Evolutionary conservation across 768 basidiomycete genomes (phyloP).

Genomic region (Rhizopogon salebrosus): DNA sequence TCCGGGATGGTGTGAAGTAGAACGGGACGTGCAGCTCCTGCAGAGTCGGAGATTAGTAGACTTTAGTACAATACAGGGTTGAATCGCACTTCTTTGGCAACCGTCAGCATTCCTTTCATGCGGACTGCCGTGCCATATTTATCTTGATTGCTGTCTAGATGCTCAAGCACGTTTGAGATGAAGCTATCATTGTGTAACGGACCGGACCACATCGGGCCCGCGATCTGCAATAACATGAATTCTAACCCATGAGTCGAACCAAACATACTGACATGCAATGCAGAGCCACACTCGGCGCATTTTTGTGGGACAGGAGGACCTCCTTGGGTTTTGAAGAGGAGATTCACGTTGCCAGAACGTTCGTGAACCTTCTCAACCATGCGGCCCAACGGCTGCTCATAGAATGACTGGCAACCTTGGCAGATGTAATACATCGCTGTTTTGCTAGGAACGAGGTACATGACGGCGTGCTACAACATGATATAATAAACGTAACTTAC

Average conservation of each 20-base stretch:
- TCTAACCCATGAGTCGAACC: not conserved
- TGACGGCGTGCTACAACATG: not conserved
- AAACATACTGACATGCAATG: constrained; percentile 58
- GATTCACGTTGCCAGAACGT: constrained; percentile 50
- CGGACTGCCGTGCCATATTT: constrained; percentile 75
- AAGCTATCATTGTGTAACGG: constrained; percentile 78
- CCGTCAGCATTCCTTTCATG: constrained; percentile 94
- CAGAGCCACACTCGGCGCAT: constrained; percentile 80
- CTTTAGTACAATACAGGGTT: not conserved
- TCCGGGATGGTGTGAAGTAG: constrained; percentile 80
- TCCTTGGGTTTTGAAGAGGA: constrained; percentile 63
- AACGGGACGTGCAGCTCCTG: constrained; percentile 78
- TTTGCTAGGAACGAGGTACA: constrained; percentile 48
- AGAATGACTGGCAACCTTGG: constrained; percentile 72
- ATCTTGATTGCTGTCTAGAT: constrained; percentile 56
- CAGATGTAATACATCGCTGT: constrained; percentile 85
- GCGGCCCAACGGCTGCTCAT: constrained; percentile 82
- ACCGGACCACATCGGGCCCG: constrained; percentile 97
- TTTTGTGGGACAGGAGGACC: constrained; percentile 62
- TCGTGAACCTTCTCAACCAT: constrained; percentile 57
- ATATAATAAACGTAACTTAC: constrained; percentile 39
- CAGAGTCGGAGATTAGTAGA: not conserved
- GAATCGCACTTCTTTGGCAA: constrained; percentile 76
- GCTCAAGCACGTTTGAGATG: constrained; percentile 65
- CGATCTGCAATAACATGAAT: constrained; percentile 44